Conservation (phyloP, 2,329 filamentous ascomycete genomes). For the Hypoxylon sp. region DNA sequence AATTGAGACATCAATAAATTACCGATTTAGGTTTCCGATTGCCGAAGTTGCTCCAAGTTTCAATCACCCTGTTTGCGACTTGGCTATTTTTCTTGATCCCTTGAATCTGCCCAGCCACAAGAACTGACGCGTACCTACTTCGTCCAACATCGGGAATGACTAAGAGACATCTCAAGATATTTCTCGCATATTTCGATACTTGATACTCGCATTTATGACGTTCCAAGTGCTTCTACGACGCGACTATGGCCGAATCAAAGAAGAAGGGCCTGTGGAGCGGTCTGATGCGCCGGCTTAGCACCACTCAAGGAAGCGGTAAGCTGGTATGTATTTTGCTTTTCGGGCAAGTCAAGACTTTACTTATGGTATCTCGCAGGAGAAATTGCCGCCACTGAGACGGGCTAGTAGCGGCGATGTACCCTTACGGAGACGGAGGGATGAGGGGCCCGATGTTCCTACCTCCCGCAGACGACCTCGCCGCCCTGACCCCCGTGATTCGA, state of each 20-base stretch:
- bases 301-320: conserved; percentile 55
- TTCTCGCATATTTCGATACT: conserved; percentile 14
- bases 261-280: conserved; percentile 63
- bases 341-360: conserved; percentile 26
- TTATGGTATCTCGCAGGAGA: conserved; percentile 47
- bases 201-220: conserved; percentile 30
- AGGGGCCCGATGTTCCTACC: conserved; percentile 42
- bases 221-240: conserved; percentile 30
- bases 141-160: conserved; percentile 44
- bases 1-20: conserved; percentile 24
- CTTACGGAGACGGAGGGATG: conserved; percentile 46
- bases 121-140: conserved; percentile 48
- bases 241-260: conserved; percentile 52
- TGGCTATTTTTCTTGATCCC: conserved; percentile 14
- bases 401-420: conserved; percentile 54
- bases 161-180: conserved; percentile 38
- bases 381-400: conserved; percentile 50
- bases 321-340: conserved; percentile 51
- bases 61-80: conserved; percentile 34
- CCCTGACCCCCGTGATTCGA: conserved; percentile 55
- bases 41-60: conserved; percentile 18
- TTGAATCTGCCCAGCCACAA: conserved; percentile 48
- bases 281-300: conserved; percentile 64
- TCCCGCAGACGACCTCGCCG: conserved; percentile 60
- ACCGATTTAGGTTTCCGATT: conserved; percentile 11